A percentile compares a stretch with the other conserved stretches of the same genome.
phyloP scores from a whole-genome alignment of 352 stramenopile genomes.

The Phytophthora constricta region DNA sequence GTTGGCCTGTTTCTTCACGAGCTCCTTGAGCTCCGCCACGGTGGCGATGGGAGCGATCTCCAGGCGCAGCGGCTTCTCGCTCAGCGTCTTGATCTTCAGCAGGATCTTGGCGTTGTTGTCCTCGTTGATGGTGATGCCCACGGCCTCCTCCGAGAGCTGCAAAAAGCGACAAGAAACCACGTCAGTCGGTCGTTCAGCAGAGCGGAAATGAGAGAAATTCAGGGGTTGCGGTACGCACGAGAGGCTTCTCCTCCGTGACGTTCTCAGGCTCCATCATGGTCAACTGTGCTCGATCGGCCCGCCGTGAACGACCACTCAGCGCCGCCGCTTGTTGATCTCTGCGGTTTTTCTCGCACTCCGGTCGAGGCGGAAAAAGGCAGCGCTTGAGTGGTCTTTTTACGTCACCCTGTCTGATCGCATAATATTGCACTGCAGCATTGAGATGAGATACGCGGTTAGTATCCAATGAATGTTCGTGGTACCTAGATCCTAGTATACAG shows the following conservation, averaged over 20 bases:
- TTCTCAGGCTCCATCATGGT: constrained; percentile 76
- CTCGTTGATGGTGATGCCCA: constrained; percentile 65
- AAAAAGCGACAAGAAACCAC: constrained; percentile 3
- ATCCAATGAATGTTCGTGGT: no score
- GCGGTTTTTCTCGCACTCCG: constrained; percentile 39
- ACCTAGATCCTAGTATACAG: neutral
- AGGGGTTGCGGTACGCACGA: no score
- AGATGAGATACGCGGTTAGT: no score
- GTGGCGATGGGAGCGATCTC: constrained; percentile 69
- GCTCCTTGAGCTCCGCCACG: constrained; percentile 78
- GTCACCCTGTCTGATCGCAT: neutral
- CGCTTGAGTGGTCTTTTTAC: neutral
- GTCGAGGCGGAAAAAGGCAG: constrained; percentile 8
- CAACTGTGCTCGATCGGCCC: constrained; percentile 17
- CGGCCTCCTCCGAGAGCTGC: constrained; percentile 52
- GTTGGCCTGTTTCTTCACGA: constrained; percentile 75
- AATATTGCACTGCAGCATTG: neutral
- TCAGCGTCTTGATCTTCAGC: constrained; percentile 88
- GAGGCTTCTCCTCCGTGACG: constrained; percentile 65
- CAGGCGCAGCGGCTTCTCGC: constrained; percentile 82
- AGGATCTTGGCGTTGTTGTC: constrained; percentile 56
- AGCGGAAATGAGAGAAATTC: no score
- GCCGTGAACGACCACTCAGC: constrained; percentile 29
- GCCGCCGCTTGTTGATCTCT: constrained; percentile 33
- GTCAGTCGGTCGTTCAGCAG: no score